Percentiles rank a stretch among this genome's conserved stretches.
phyloP scores from a whole-genome alignment of 805 yeast species.

The Yarrowia yakushimensis region DNA sequence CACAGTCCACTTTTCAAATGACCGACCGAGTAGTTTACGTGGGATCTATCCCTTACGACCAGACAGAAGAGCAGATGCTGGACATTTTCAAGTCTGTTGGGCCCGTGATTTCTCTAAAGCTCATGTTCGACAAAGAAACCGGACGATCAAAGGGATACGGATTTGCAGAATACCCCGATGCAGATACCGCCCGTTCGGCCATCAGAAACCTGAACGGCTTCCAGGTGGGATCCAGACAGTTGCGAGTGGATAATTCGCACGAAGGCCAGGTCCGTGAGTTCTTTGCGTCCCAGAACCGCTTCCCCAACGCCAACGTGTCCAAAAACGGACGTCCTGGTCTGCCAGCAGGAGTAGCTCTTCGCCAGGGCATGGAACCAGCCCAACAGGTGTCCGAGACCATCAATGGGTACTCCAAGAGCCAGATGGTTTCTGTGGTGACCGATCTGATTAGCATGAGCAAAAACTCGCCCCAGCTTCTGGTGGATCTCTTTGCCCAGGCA shows the following conservation, averaged over 20 bases:
- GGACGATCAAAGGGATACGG: conserved; percentile 92
- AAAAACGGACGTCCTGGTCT: conserved; percentile 32
- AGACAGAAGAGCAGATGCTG: conserved; percentile 87
- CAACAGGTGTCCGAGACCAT: conserved; percentile 49
- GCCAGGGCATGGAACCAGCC: conserved; percentile 39
- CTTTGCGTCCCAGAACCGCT: conserved; percentile 53
- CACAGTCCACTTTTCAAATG: no score
- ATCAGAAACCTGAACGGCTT: conserved; percentile 82
- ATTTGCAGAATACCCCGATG: conserved; percentile 75
- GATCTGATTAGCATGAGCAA: conserved; percentile 60
- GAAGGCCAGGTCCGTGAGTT: conserved; percentile 67
- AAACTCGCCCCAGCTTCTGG: conserved; percentile 56
- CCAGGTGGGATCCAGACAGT: conserved; percentile 62
- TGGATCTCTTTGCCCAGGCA: conserved; percentile 55
- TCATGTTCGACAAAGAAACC: conserved; percentile 81
- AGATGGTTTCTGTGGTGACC: conserved; percentile 48
- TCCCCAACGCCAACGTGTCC: not conserved
- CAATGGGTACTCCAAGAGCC: conserved; percentile 41
- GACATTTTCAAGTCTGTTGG: conserved; percentile 86
- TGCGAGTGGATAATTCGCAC: conserved; percentile 72
- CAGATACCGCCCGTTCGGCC: conserved; percentile 85
- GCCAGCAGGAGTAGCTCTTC: conserved; percentile 52
- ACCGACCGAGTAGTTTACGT: conserved; percentile 54
- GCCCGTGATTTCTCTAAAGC: conserved; percentile 70
- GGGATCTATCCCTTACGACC: conserved; percentile 88